Evolutionary conservation across 192 early-diverging fungal species (phyloP).

Genomic region (Coemansia sp.): DNA sequence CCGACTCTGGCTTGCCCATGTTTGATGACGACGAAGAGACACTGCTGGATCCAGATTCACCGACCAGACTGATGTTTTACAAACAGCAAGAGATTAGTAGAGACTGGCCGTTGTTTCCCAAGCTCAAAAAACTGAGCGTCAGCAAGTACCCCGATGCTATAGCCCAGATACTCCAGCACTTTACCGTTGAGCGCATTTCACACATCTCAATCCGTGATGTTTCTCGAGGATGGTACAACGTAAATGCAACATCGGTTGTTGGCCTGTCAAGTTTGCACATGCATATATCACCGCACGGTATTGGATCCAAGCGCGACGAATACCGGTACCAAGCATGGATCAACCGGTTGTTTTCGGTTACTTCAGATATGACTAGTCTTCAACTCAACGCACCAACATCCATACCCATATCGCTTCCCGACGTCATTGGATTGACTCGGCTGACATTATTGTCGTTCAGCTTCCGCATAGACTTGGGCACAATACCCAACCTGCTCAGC

Average conservation of each 20-base stretch:
- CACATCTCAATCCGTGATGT: conserved; percentile 33
- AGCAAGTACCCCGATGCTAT: conserved; percentile 31
- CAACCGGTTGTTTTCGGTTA: conserved; percentile 33
- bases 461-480: conserved; percentile 34
- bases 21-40: conserved; percentile 13
- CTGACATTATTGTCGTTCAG: conserved; percentile 27
- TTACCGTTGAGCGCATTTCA: conserved; percentile 24
- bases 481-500: conserved; percentile 29
- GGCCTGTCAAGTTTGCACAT: conserved; percentile 21
- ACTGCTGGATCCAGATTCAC: conserved; percentile 8
- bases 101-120: conserved; percentile 15
- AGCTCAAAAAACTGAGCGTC: conserved; percentile 22
- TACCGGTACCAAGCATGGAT: conserved; percentile 31
- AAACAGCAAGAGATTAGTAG: background rate
- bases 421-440: conserved; percentile 29
- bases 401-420: conserved; percentile 23
- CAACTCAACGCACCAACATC: conserved; percentile 27
- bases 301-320: conserved; percentile 4
- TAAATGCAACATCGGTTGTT: conserved; percentile 3
- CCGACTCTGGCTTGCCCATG: background rate
- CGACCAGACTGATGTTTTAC: conserved; percentile 6
- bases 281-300: background rate
- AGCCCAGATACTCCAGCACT: conserved; percentile 19
- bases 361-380: conserved; percentile 22
- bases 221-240: conserved; percentile 5